phyloP scores from a whole-genome alignment of 805 yeast species.

The Lachancea cidri region DNA sequence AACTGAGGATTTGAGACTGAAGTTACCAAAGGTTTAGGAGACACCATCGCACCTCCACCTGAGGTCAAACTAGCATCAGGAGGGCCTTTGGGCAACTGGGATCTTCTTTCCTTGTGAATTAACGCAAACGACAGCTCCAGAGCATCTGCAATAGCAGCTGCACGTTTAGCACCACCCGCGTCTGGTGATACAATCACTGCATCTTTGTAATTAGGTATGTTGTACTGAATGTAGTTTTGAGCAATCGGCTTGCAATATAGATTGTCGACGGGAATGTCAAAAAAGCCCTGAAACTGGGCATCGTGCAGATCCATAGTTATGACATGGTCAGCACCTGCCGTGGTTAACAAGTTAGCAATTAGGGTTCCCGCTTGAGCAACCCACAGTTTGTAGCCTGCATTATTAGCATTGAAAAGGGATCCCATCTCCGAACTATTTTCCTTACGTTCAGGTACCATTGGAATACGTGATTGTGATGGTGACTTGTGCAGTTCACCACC shows the following conservation, averaged over 20 bases:
- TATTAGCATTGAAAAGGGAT: slow-evolving; percentile 36
- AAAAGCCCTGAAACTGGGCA: slow-evolving; percentile 96
- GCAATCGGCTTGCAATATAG: slow-evolving; percentile 82
- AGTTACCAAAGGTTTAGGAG: slow-evolving; percentile 18
- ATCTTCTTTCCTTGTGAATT: slow-evolving; percentile 88
- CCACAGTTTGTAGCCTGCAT: slow-evolving; percentile 86
- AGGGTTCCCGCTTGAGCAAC: slow-evolving; percentile 92
- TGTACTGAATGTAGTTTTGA: slow-evolving; percentile 74
- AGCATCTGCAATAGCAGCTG: slow-evolving; percentile 89
- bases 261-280: slow-evolving; percentile 94
- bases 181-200: slow-evolving; percentile 96
- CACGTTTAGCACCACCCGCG: slow-evolving; percentile 98
- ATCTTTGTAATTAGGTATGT: slow-evolving; percentile 72
- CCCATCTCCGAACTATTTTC: slow-evolving; percentile 20
- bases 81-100: slow-evolving; percentile 35
- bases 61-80: slow-evolving; percentile 30
- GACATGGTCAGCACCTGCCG: slow-evolving; percentile 94
- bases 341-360: slow-evolving; percentile 77
- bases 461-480: slow-evolving; percentile 29
- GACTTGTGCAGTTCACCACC: slow-evolving; percentile 15
- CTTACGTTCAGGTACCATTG: slow-evolving; percentile 34
- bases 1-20: slow-evolving; percentile 20
- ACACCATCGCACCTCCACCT: slow-evolving; percentile 22
- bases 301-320: slow-evolving; percentile 98
- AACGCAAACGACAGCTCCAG: slow-evolving; percentile 86